Evolutionary conservation across 306 rosid species (phyloP).

Genomic region (Erythrophleum fordii): DNA sequence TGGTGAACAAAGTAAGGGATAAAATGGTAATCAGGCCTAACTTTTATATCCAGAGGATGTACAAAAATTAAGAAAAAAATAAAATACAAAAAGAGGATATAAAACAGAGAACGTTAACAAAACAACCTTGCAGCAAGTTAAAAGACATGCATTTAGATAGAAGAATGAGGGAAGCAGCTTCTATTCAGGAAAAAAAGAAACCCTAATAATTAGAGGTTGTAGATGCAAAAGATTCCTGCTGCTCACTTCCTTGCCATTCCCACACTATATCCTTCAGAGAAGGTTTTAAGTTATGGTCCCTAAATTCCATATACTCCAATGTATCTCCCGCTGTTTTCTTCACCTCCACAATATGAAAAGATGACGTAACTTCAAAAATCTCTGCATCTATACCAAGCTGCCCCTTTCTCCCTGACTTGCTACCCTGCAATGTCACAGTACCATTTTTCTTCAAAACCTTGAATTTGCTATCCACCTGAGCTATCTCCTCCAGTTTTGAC

Average conservation of each 20-base stretch:
- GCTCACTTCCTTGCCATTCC: slow-evolving; percentile 62
- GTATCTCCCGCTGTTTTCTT: slow-evolving; percentile 71
- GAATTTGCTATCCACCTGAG: slow-evolving; percentile 52
- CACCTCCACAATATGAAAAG: slow-evolving; percentile 66
- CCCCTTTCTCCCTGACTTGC: slow-evolving; percentile 51
- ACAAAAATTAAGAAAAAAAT: not conserved
- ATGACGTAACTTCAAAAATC: slow-evolving; percentile 67
- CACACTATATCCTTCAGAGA: slow-evolving; percentile 63
- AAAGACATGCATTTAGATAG: not conserved
- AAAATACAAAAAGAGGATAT: not conserved
- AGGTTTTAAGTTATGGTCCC: slow-evolving; percentile 57
- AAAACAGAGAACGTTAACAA: not conserved
- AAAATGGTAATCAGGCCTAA: not conserved
- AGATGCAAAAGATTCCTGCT: slow-evolving; percentile 21
- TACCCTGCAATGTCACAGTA: slow-evolving; percentile 56
- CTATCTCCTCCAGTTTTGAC: slow-evolving; percentile 68
- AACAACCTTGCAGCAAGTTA: not conserved
- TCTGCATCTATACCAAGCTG: slow-evolving; percentile 74
- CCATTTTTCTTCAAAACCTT: slow-evolving; percentile 58
- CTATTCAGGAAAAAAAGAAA: slow-evolving; percentile 26
- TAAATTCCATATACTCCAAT: slow-evolving; percentile 57
- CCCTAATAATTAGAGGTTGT: not conserved
- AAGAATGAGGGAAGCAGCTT: not conserved
- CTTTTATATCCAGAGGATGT: not conserved
- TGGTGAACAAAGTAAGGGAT: not conserved